phyloP scores from a whole-genome alignment of 208 protist species.

The Leishmania lainsoni region DNA sequence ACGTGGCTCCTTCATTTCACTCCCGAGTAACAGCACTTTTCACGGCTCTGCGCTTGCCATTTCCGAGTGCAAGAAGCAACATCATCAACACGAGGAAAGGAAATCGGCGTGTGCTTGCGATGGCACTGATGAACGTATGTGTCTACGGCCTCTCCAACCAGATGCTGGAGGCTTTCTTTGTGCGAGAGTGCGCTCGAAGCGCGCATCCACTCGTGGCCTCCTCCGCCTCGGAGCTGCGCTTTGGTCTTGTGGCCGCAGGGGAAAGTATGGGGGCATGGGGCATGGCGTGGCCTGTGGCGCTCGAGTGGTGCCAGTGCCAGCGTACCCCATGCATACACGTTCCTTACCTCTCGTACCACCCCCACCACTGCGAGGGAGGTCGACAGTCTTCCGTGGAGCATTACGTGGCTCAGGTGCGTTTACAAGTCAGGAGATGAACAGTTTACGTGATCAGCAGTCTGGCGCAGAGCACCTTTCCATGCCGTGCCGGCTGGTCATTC shows the following conservation, averaged over 20 bases:
- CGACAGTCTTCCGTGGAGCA: conserved; percentile 11
- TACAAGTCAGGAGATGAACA: neutral
- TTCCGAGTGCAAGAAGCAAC: neutral
- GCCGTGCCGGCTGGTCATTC: conserved; percentile 37
- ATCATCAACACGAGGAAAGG: neutral
- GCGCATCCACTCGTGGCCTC: conserved; percentile 30
- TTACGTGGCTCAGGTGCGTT: conserved; percentile 32
- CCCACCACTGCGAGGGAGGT: neutral
- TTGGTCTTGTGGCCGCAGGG: conserved; percentile 44
- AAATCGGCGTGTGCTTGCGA: neutral
- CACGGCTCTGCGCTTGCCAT: neutral
- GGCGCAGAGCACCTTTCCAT: neutral
- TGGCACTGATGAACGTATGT: conserved; percentile 28
- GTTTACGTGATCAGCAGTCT: neutral
- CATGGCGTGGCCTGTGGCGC: conserved; percentile 31
- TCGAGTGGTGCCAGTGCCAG: conserved; percentile 29
- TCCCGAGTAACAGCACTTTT: neutral
- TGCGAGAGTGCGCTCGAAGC: conserved; percentile 17
- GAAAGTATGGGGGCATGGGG: conserved; percentile 60
- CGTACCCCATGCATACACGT: conserved; percentile 12
- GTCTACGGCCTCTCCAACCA: conserved; percentile 36
- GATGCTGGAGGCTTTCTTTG: conserved; percentile 34
- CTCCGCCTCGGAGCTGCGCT: conserved; percentile 34
- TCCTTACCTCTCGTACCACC: neutral
- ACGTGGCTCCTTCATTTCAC: neutral